phyloP scores from a whole-genome alignment of 345 rosid species.

The Citrus glauca region DNA sequence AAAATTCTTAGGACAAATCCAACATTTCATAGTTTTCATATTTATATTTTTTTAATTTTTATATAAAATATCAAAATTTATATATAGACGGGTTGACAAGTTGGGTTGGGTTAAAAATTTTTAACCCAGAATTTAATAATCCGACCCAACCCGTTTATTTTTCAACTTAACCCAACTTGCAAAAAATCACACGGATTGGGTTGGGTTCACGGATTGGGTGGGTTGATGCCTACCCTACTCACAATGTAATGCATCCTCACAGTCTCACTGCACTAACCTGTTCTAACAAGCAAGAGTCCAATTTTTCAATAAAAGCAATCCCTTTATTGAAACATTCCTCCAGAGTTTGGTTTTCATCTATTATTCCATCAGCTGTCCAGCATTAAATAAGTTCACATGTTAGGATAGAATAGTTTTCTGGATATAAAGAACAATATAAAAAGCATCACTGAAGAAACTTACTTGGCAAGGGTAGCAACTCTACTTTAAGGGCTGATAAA shows the following conservation, averaged over 20 bases:
- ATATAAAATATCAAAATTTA: too few species aligned
- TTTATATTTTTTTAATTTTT: too few species aligned
- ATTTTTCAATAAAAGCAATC: conserved; percentile 21
- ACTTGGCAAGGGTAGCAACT: conserved; percentile 28
- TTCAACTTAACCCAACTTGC: too few species aligned
- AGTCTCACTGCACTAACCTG: conserved; percentile 20
- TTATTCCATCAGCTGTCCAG: too few species aligned
- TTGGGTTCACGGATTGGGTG: too few species aligned
- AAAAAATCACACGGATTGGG: too few species aligned
- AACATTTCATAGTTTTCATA: too few species aligned
- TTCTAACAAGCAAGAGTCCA: conserved; percentile 38
- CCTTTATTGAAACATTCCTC: conserved; percentile 26
- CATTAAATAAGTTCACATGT: neutral
- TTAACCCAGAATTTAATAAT: too few species aligned
- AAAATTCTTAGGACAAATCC: too few species aligned
- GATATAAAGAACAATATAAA: conserved; percentile 31
- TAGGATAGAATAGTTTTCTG: conserved; percentile 24
- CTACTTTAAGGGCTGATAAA: conserved; percentile 23
- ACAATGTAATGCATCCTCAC: conserved; percentile 34
- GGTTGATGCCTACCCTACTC: neutral
- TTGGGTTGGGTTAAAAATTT: too few species aligned
- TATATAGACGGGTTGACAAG: too few species aligned
- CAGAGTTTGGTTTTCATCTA: neutral
- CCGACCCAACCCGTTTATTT: too few species aligned
- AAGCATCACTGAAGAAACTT: conserved; percentile 25